Base-by-base conservation (phyloP, 257 asterid genomes). In the Salvia hispanica region DNA sequence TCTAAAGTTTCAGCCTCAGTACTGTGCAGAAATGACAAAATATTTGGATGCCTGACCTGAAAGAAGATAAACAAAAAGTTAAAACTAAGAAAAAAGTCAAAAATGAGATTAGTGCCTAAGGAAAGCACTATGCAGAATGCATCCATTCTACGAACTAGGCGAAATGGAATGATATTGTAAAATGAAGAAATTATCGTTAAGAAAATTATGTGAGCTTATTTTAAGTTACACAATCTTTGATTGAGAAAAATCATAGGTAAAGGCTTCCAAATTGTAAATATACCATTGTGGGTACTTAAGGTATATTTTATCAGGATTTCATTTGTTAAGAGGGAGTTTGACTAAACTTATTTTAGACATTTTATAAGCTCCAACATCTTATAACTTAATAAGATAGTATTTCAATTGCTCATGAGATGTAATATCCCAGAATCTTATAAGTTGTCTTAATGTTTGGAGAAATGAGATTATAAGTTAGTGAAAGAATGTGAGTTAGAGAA, bases 21-120 rank as follows among this genome's bases (percentile, higher is more conserved):
- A 71, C 99, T 90, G 86, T 90, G 92, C 76, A 93, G 82, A 82
- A 93, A 93, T 70, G 97, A 93, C 79, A 93, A 72, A 73, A 93
- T 93, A 83, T 93, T 93, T 53, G 99, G 99, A 83, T 93, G 99
- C 71, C 99, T 86, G 76, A 90, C 99, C 99, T 93, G 97, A 69
- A 84, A 75, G 74, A 72, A 67, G 67, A 66, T 45, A 52, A 25
- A 66, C 39, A 80, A 59, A 75, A 18, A 18, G 21, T 18, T 18
- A 18, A 18, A 25, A 46, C 62, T 65, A 54, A 72, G 69, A 81
- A 78, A 48, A 40, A 55, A 33, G 18, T 36, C 58, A 36, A 61
- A 61, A 77, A 16, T 31, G 44, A 65, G 71, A 65, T 33, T 33
- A 52, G 40, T 37, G 52, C 51, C 64, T 33, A 33, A 9, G 56